Evolutionary conservation across 345 rosid species (phyloP).

Genomic region (Citrus medica): DNA sequence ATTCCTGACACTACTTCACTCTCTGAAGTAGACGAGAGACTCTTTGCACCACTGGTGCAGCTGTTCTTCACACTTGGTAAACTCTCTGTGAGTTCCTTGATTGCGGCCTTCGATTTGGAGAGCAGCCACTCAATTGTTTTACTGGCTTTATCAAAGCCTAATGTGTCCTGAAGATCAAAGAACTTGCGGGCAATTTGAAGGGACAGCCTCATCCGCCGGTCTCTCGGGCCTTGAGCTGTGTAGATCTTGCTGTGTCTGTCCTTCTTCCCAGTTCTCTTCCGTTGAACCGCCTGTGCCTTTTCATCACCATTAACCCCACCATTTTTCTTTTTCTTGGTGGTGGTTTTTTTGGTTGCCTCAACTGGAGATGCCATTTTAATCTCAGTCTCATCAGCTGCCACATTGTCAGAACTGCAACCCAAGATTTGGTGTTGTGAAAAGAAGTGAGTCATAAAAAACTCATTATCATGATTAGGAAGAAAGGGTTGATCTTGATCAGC

Average conservation of each 20-base stretch:
- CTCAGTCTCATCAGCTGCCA: constrained; percentile 9
- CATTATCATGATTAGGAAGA: constrained; percentile 15
- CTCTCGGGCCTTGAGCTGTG: constrained; percentile 72
- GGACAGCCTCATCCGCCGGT: constrained; percentile 71
- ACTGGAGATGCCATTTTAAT: constrained; percentile 15
- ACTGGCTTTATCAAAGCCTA: constrained; percentile 80
- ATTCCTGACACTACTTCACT: constrained; percentile 37
- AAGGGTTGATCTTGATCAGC: constrained; percentile 1
- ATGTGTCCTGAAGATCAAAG: constrained; percentile 75
- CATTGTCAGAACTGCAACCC: background rate
- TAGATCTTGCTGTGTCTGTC: constrained; percentile 85
- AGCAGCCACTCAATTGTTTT: constrained; percentile 80
- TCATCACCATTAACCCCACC: background rate
- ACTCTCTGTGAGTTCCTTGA: constrained; percentile 52
- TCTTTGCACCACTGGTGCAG: constrained; percentile 11
- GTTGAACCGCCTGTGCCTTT: constrained; percentile 24
- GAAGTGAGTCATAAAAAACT: constrained; percentile 17
- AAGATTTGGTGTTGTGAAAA: constrained; percentile 17
- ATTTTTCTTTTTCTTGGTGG: constrained; percentile 21
- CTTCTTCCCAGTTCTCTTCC: constrained; percentile 43
- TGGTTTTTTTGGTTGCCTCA: constrained; percentile 16
- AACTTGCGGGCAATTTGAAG: constrained; percentile 64
- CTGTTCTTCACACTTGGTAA: constrained; percentile 19
- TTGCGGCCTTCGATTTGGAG: constrained; percentile 63
- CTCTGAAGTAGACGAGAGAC: constrained; percentile 33